Base-by-base conservation (phyloP, 179 eudicot species). In the Carnegiea gigantea region DNA sequence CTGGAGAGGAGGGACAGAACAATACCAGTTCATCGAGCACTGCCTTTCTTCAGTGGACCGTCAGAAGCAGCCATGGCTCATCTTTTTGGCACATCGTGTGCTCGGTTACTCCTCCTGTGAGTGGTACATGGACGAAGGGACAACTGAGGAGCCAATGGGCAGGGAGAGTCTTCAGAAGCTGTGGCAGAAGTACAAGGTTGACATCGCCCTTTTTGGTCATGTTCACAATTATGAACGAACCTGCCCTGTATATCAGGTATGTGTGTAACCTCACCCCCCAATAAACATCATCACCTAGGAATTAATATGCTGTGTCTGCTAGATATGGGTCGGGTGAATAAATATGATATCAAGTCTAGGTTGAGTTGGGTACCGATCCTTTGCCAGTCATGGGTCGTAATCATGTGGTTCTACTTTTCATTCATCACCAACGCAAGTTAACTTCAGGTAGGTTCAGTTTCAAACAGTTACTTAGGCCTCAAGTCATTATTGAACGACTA, bases 121-220 rank as follows among this genome's bases (percentile, higher is more conserved):
- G 23, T 84, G 24, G 64, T 93, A 93, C 75, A 91, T 84, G n/a
- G 83, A 77, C 4, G 82, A 90, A 83, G 97, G 95, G 20, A 86
- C 92, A 17, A 88, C 88, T 77, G 89, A 75, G 48, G 95, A 93
- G 81, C 97, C 97, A 14, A 93, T 93, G 95, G 97, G 95, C 18
- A 88, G 93, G 81, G 93, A 93, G 43, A 89, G 89, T 87, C 95
- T 93, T 79, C 92, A 93, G 75, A 92, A 87, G 78, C 89, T 93
- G 7, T 93, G 97, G 95, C 93, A 92, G 83, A 93, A 89, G 81
- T 89, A 93, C 83, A 90, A 93, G 84, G 93, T 92, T 70, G 97
- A 93, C 83, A 89, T 93, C 38, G 92, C 93, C 72, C 71, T 93
- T 79, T 93, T 77, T 59, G 97, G 97, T n/a, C 97, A 93, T 84